Percentiles rank a stretch among this genome's conserved stretches.
Conservation (phyloP, 2,329 filamentous ascomycete species). For the Fusarium pseudograminearum region DNA sequence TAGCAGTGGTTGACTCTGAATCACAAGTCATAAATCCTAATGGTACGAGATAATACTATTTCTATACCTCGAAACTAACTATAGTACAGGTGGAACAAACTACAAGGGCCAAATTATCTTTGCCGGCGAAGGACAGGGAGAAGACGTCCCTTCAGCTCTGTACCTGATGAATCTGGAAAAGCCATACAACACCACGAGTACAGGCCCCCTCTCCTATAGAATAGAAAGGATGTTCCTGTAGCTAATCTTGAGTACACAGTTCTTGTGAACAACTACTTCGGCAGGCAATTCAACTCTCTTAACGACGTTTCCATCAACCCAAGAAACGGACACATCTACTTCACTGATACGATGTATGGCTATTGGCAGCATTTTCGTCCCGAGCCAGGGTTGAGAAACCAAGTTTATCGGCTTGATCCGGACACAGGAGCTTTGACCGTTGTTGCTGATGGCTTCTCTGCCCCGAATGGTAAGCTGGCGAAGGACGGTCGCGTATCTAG, state of each 20-base stretch:
- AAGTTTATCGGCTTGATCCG: slow-evolving; percentile 69
- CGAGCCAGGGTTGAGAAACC: slow-evolving; percentile 63
- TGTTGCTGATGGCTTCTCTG: slow-evolving; percentile 68
- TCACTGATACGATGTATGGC: slow-evolving; percentile 72
- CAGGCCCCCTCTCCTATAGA: neutral
- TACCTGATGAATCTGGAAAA: slow-evolving; percentile 49
- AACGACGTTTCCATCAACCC: slow-evolving; percentile 69
- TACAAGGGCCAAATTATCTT: slow-evolving; percentile 63
- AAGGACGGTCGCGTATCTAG: accelerated
- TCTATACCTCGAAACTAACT: accelerated
- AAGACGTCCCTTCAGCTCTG: slow-evolving; percentile 44
- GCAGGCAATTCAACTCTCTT: slow-evolving; percentile 69
- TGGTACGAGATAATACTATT: slow-evolving; percentile 48
- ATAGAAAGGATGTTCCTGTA: accelerated
- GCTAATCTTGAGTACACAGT: slow-evolving; percentile 44
- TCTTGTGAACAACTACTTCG: slow-evolving; percentile 70
- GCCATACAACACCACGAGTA: slow-evolving; percentile 64
- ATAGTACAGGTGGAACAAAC: slow-evolving; percentile 59
- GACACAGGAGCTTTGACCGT: slow-evolving; percentile 63
- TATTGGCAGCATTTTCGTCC: slow-evolving; percentile 69
- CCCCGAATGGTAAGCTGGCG: slow-evolving; percentile 62
- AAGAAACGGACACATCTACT: slow-evolving; percentile 69
- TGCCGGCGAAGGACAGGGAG: slow-evolving; percentile 63
- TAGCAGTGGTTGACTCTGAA: slow-evolving; percentile 56
- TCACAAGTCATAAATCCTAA: slow-evolving; percentile 64